Conservation (phyloP, 805 yeast species). For the Millerozyma miso region DNA sequence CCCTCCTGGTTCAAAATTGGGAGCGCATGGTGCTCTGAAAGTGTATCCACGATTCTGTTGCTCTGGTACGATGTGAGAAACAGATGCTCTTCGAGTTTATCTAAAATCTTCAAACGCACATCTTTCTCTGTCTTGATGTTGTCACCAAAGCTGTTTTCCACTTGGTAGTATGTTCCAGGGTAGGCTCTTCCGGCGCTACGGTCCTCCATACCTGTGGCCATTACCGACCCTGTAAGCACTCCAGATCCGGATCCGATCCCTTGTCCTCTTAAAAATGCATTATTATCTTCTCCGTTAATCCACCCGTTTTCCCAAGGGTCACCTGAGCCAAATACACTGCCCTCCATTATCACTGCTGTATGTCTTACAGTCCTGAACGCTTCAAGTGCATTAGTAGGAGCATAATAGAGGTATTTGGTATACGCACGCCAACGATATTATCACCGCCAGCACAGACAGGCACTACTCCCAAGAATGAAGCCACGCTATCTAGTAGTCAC, state of each 20-base stretch:
- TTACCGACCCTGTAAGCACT: constrained; percentile 4
- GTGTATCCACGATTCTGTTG: constrained; percentile 27
- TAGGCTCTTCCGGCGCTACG: constrained; percentile 12
- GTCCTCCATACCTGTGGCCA: constrained; percentile 4
- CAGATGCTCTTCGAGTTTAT: constrained; percentile 22
- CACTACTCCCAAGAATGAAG: too few species aligned
- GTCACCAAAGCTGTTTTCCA: constrained; percentile 16
- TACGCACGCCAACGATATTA: too few species aligned
- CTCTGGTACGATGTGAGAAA: constrained; percentile 28
- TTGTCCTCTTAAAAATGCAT: background rate
- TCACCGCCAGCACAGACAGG: too few species aligned
- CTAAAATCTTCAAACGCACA: constrained; percentile 25
- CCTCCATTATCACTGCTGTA: constrained; percentile 7
- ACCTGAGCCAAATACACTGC: constrained; percentile 15
- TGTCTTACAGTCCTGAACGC: background rate
- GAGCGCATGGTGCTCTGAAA: constrained; percentile 32
- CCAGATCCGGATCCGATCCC: background rate
- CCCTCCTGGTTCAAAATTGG: constrained; percentile 26
- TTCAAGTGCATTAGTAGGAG: too few species aligned
- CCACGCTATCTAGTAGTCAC: too few species aligned
- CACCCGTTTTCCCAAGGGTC: constrained; percentile 42
- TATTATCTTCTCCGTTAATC: constrained; percentile 16
- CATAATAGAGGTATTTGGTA: too few species aligned
- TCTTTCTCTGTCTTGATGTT: constrained; percentile 20
- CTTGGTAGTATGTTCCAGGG: constrained; percentile 27